Evolutionary conservation across 768 basidiomycete genomes (phyloP).

Genomic region (Leccinum imitatum): DNA sequence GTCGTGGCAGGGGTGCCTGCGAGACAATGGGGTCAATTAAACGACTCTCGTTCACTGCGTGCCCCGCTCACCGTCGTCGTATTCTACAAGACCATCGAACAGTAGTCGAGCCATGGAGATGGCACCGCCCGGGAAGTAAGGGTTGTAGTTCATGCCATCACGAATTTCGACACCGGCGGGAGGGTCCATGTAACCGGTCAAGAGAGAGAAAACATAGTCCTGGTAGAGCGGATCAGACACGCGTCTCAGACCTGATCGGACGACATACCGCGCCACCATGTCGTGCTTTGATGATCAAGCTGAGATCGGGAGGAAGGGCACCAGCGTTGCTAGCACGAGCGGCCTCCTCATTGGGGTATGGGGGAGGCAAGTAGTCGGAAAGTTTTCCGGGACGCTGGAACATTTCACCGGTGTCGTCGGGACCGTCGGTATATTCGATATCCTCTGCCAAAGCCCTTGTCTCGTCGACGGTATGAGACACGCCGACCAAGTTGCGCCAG

Average conservation of each 20-base stretch:
- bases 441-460: constrained; percentile 91
- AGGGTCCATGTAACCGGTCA: constrained; percentile 96
- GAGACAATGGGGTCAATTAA: constrained; percentile 11
- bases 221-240: constrained; percentile 30
- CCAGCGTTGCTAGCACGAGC: constrained; percentile 92
- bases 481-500: constrained; percentile 98
- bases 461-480: constrained; percentile 94
- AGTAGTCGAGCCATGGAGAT: constrained; percentile 98
- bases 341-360: constrained; percentile 98
- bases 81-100: constrained; percentile 96
- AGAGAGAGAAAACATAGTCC: constrained; percentile 97
- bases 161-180: constrained; percentile 93
- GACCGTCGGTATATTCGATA: constrained; percentile 95
- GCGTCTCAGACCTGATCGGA: not conserved
- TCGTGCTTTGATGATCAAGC: constrained; percentile 96
- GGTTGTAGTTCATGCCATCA: constrained; percentile 99
- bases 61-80: constrained; percentile 73
- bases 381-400: constrained; percentile 98
- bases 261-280: constrained; percentile 89
- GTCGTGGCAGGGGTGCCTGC: constrained; percentile 93
- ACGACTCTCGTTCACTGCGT: not conserved
- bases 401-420: constrained; percentile 94
- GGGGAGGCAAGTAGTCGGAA: constrained; percentile 91
- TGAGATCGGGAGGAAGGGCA: constrained; percentile 95
- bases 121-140: constrained; percentile 98